A percentile compares a stretch with the other conserved stretches of the same genome.
Conservation (phyloP, 371 early-diverging fungal genomes). For the Ordospora pajunii region DNA sequence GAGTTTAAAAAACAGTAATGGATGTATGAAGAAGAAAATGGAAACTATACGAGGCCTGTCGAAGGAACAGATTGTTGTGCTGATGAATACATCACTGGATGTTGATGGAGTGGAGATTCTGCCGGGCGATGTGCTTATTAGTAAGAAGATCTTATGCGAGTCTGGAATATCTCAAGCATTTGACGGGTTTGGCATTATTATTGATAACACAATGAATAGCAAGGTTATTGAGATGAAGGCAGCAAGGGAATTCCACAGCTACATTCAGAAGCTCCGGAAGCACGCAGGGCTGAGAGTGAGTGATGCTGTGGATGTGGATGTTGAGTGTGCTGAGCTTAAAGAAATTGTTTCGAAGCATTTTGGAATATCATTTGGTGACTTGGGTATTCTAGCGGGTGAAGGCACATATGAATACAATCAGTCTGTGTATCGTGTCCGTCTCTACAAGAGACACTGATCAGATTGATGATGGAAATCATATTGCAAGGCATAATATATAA, state of each 20-base stretch:
- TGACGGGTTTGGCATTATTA: slow-evolving; percentile 67
- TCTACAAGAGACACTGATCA: neutral
- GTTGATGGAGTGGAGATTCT: slow-evolving; percentile 13
- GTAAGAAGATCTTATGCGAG: slow-evolving; percentile 22
- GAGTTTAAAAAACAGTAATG: slow-evolving; percentile 38
- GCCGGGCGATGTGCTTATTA: slow-evolving; percentile 45
- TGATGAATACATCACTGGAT: slow-evolving; percentile 2
- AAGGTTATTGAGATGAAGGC: slow-evolving; percentile 77
- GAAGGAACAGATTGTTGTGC: slow-evolving; percentile 5
- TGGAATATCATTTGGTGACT: slow-evolving; percentile 31
- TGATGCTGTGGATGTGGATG: slow-evolving; percentile 41
- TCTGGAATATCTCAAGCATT: slow-evolving; percentile 10
- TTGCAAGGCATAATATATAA: neutral
- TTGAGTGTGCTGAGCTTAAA: slow-evolving; percentile 14
- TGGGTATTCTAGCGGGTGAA: slow-evolving; percentile 15
- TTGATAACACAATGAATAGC: slow-evolving; percentile 72
- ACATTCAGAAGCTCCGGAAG: slow-evolving; percentile 91
- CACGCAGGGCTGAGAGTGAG: slow-evolving; percentile 63
- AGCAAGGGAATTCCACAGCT: slow-evolving; percentile 91
- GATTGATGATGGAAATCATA: neutral
- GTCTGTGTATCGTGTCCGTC: neutral
- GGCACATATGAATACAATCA: slow-evolving; percentile 12
- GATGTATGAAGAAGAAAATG: slow-evolving; percentile 45
- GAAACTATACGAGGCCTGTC: slow-evolving; percentile 27
- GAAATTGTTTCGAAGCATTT: neutral